Evolutionary conservation across 176 grass and related monocot genomes (phyloP), one percentile per base, ranked within the genome.

Genomic region (Hordeum vulgare): DNA sequence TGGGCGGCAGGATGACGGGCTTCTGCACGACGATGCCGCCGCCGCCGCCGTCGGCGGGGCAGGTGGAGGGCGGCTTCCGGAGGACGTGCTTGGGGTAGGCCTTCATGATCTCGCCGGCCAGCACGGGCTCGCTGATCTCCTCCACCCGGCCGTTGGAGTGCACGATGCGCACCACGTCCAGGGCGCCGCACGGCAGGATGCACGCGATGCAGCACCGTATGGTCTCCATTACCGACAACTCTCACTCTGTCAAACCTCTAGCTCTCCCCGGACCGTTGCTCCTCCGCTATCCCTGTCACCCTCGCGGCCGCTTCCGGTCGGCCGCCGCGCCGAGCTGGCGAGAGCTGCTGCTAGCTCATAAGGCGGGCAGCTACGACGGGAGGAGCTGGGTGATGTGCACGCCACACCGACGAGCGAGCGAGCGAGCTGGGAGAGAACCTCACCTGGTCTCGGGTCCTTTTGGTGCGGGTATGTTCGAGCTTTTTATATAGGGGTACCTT

Each of bases 191-290:
- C 28, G 97, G 97, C 57, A 99, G 86, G 87, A 99, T 99, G 86
- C 97, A 99, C 56, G 97, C 85, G 87, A 99, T 99, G 91, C 97
- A 99, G 76, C 97, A 99, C 83, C 94, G 79, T 78, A 99, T 90
- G n/a, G 96, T 88, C 27, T 96, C 96, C 93, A 93, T 94, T 44
- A 11, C 36, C 68, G 4, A 44, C 29, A 3, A 4, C 15, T 7
- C 3, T 11, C n/a, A 27, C 75, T 13, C 13, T 36, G 18, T 3
- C 34, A 23, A 64, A 15, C 61, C 42, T 17, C 42, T 13, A 26
- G 12, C 63, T 18, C 63, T 10, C 11, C 31, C 34, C 72, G 51
- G 51, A 3, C 21, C 27, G 14, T 12, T n/a, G 3, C 49, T 72
- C 56, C 26, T 58, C 7, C 35, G 21, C 42, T 6, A 6, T 26